Base-by-base conservation (phyloP, 306 rosid species). In the Mucuna pruriens region DNA sequence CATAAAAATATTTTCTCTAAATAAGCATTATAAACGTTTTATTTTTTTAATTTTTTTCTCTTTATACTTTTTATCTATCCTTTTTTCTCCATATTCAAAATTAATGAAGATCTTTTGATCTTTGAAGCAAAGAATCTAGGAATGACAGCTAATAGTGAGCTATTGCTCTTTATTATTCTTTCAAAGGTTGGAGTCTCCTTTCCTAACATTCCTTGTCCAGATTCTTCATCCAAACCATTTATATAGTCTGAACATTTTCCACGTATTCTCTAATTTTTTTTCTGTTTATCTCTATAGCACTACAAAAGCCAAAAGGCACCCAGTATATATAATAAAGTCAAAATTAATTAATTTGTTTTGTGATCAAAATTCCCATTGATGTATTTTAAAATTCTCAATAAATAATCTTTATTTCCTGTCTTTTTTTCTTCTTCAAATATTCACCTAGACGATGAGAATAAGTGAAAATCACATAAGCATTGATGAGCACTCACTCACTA, bases 71-170 rank as follows among this genome's bases (percentile, higher is more conserved):
- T 58, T 26, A 4, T 6, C 38, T 26, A 12, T 26, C 5, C 38
- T 25, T 57, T 60, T 60, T 12, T 62, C 42, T 6, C 40, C 64
- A 23, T 7, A 63, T 63, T 3, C 45, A 63, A 63, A 16, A 29
- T 33, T 38, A 17, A 42, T 72, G 45, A 62, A 40, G 33, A 42
- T 9, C 5, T 67, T 71, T 71, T 51, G 44, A 31, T 79, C 29
- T 49, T 2, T 6, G 54, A 84, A 55, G 78, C 33, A 68, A 68
- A 40, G 87, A 84, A 84, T 84, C 79, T 61, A 5, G 48, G 74
- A 75, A 68, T 60, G 84, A 84, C 87, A 79, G 84, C 80, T 57
- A 66, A 39, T 36, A 73, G 46, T 19, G 75, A 65, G 78, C 63
- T 52, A 77, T 20, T 71, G 54, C 20, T 64, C 64, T 77, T 71